These are phyloP conservation scores for Colletotrichum tropicicola DNA, from an alignment of 2,329 filamentous ascomycete genomes.

Conservation along the genomic window DNA sequence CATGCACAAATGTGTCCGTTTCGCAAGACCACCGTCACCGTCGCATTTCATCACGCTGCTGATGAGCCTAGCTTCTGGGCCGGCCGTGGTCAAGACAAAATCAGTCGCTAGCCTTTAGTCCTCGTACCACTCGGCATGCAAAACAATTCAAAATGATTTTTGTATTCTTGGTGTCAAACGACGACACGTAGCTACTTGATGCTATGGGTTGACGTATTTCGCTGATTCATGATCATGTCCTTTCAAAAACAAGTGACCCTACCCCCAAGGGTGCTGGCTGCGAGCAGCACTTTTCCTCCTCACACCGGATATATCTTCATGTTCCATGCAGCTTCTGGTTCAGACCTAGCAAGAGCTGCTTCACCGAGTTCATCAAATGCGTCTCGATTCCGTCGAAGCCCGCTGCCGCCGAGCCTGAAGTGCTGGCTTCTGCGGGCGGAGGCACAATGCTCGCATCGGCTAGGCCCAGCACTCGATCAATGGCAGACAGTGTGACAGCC, in stretches of 20 bases:
- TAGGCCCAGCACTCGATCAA: constrained; percentile 59
- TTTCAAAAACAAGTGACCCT: background rate
- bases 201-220: constrained; percentile 15
- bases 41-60: no score
- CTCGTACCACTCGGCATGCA: background rate
- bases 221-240: constrained; percentile 29
- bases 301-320: constrained; percentile 7
- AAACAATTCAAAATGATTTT: constrained; percentile 19
- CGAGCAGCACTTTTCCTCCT: background rate
- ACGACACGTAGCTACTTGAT: constrained; percentile 9
- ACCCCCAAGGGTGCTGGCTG: background rate
- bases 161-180: constrained; percentile 10
- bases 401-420: constrained; percentile 13
- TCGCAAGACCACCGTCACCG: no score
- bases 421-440: constrained; percentile 31
- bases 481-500: constrained; percentile 57
- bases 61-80: no score
- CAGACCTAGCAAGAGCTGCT: constrained; percentile 49
- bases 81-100: no score
- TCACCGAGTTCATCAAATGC: constrained; percentile 50
- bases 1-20: no score
- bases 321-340: constrained; percentile 44
- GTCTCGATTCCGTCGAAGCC: constrained; percentile 51
- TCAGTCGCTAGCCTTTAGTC: background rate
- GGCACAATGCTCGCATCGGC: constrained; percentile 52